Percentiles rank a stretch among this genome's conserved stretches.
Conservation (phyloP, 2,329 filamentous ascomycete genomes). For the Coniochaeta sp. region DNA sequence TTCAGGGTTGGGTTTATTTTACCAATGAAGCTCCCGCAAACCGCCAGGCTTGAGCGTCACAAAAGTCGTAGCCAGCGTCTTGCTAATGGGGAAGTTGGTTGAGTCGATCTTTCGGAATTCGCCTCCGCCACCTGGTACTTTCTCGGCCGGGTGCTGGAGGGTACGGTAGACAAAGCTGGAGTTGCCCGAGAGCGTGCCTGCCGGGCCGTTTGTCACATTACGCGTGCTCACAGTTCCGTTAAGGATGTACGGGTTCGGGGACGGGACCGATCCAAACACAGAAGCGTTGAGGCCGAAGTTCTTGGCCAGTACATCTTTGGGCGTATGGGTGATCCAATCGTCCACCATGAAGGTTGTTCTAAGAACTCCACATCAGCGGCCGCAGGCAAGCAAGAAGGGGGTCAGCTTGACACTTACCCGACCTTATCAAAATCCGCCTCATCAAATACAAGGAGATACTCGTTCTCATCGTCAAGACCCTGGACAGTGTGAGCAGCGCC, state of each 20-base stretch:
- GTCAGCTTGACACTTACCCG: slow-evolving; percentile 30
- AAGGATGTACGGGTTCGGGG: slow-evolving; percentile 53
- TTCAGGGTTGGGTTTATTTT: slow-evolving; percentile 41
- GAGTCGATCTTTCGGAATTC: slow-evolving; percentile 58
- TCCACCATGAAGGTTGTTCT: slow-evolving; percentile 66
- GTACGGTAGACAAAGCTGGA: slow-evolving; percentile 56
- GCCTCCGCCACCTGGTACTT: slow-evolving; percentile 54
- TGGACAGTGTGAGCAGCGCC: slow-evolving; percentile 57
- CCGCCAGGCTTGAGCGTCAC: slow-evolving; percentile 57
- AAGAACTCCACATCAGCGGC: neutral
- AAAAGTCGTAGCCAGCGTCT: slow-evolving; percentile 57
- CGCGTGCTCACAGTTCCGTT: slow-evolving; percentile 44
- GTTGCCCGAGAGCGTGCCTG: slow-evolving; percentile 43
- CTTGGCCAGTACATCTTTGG: slow-evolving; percentile 54
- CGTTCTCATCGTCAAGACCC: slow-evolving; percentile 57
- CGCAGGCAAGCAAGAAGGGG: too few species aligned
- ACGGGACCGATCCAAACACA: slow-evolving; percentile 51
- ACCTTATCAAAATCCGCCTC: slow-evolving; percentile 58
- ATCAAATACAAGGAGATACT: slow-evolving; percentile 60
- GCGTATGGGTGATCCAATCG: slow-evolving; percentile 63
- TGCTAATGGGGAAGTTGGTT: slow-evolving; percentile 58
- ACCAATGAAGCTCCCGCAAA: slow-evolving; percentile 62
- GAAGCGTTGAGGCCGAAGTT: slow-evolving; percentile 58
- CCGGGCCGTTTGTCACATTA: slow-evolving; percentile 36
- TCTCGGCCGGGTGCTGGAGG: slow-evolving; percentile 44